Evolutionary conservation across 2,329 filamentous ascomycete genomes (phyloP), one percentile per base, ranked within the genome.

Genomic region (Aspergillus pseudotamarii): DNA sequence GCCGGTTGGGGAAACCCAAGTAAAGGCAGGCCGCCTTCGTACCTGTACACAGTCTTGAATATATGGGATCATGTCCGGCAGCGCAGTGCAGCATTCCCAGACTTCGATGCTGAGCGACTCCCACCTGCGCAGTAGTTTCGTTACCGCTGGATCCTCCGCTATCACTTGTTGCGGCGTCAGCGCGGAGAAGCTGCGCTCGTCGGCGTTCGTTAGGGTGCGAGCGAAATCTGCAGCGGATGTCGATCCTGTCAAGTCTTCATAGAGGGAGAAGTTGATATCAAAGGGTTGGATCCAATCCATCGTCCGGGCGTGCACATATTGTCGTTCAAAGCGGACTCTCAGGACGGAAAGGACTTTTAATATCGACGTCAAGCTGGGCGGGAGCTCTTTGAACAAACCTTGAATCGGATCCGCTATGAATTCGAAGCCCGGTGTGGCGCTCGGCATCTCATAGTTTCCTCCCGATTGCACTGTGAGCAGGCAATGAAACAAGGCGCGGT

Each of bases 371-470:
- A 80, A 63, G 34, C 72, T 75, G 14, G 72, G 71, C 0, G 70
- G 64, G 16, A 75, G 72, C 9, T 72, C 71, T 48, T 69, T 71
- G 54, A 80, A 79, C 3, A 80, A 57, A 16, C 66, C 61, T 61
- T 79, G 78, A 19, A 80, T 78, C 3, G 78, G 78, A 1, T 70
- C 71, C 6, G 77, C 70, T 45, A 80, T 75, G 43, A 80, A 80
- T 48, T 73, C 71, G 34, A 76, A 78, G 26, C 68, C 71, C 28
- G 68, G 68, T 32, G 43, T 48, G 6, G 61, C 58, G 1, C 50
- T 59, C 5, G 67, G 56, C 16, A 72, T 59, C 14, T 69, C 48
- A n/a, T 34, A 55, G 5, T 60, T 61, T 12, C 62, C 61, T 8
- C 60, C 67, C 46, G 68, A 58, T 36, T 68, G 66, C 43, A 76